These are phyloP conservation scores for Pseudogymnoascus sp. DNA, from an alignment of 2,329 filamentous ascomycete genomes.

Conservation along the genomic window DNA sequence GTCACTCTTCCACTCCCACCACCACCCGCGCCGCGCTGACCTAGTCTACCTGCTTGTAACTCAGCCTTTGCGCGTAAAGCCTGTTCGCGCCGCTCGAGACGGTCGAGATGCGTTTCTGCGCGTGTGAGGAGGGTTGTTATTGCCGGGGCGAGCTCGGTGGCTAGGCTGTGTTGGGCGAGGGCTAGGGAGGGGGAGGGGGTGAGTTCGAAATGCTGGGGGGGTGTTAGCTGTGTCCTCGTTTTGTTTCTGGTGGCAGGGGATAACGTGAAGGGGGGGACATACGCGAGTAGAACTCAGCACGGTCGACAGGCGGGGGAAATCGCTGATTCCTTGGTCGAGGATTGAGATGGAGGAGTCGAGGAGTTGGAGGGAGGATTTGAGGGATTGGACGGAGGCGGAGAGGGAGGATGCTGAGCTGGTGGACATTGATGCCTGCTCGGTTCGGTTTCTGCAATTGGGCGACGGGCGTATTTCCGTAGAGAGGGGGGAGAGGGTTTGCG, in stretches of 20 bases:
- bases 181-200: constrained; percentile 59
- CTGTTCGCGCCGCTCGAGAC: constrained; percentile 59
- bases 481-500: background rate
- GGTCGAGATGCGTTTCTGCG: constrained; percentile 57
- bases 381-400: constrained; percentile 30
- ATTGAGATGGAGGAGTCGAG: constrained; percentile 29
- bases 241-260: background rate
- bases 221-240: background rate
- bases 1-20: constrained; percentile 38
- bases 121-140: constrained; percentile 56
- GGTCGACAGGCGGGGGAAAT: constrained; percentile 30
- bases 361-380: constrained; percentile 32
- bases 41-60: constrained; percentile 56
- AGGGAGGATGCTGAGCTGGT: constrained; percentile 22
- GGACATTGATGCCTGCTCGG: constrained; percentile 2
- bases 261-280: constrained; percentile 10
- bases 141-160: constrained; percentile 66
- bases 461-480: background rate
- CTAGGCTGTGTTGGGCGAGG: constrained; percentile 56
- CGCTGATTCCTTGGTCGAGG: constrained; percentile 24
- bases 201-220: constrained; percentile 60
- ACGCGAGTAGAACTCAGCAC: constrained; percentile 31
- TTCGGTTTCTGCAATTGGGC: background rate
- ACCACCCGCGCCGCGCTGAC: constrained; percentile 43
- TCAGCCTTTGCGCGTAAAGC: constrained; percentile 59